Evolutionary conservation across 495 filamentous ascomycete genomes (phyloP).

Genomic region (Annulohypoxylon stygium): DNA sequence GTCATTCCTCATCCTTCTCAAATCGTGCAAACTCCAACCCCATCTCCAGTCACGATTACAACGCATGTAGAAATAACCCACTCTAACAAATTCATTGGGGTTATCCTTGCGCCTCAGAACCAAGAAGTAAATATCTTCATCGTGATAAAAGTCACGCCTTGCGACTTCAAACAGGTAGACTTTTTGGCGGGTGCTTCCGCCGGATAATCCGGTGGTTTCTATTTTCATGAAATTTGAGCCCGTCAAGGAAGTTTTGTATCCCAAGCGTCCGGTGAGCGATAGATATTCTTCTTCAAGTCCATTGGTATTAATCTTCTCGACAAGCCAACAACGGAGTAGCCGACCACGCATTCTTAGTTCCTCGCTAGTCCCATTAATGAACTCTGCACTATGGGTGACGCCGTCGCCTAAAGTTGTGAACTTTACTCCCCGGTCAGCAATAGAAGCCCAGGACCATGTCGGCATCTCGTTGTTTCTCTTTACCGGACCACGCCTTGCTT

Average conservation of each 20-base stretch:
- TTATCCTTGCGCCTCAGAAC: neutral
- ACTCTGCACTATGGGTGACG: too few species aligned
- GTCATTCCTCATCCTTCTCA: too few species aligned
- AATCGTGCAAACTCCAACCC: too few species aligned
- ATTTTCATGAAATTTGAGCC: too few species aligned
- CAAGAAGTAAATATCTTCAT: neutral
- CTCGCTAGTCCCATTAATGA: too few species aligned
- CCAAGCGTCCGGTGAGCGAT: neutral
- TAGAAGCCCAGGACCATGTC: neutral
- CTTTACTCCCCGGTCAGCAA: neutral
- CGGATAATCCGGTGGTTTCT: neutral
- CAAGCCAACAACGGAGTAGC: neutral
- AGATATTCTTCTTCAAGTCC: neutral
- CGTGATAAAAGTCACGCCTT: too few species aligned
- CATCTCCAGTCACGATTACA: too few species aligned
- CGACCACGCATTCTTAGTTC: neutral
- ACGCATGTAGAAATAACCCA: neutral
- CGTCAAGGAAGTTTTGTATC: neutral
- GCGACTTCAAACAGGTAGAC: neutral
- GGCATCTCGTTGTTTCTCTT: neutral
- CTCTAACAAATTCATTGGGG: neutral
- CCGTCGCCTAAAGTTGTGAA: too few species aligned
- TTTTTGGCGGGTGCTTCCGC: neutral
- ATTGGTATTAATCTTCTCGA: neutral
- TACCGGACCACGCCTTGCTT: neutral